Conservation (phyloP, 1,284 basidiomycete species). For the Trametes versicolor region DNA sequence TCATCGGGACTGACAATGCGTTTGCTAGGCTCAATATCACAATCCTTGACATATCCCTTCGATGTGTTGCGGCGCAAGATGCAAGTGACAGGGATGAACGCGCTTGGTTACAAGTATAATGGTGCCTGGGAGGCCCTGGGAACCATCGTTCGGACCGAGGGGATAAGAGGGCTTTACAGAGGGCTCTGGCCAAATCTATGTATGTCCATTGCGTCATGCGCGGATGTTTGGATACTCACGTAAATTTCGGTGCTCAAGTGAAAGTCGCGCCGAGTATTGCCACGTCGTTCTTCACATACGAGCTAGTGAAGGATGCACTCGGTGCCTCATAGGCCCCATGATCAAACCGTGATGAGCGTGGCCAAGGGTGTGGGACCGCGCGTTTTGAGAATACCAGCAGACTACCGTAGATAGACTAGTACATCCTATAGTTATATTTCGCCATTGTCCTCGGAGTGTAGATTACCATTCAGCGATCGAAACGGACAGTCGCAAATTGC, state of each 20-base stretch:
- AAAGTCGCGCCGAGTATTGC: constrained; percentile 94
- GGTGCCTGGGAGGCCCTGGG: constrained; percentile 83
- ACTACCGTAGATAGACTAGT: constrained; percentile 33
- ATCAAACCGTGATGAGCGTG: constrained; percentile 22
- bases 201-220: constrained; percentile 54
- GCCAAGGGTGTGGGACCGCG: constrained; percentile 14
- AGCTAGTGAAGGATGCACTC: constrained; percentile 64
- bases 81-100: constrained; percentile 92
- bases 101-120: constrained; percentile 72
- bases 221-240: constrained; percentile 23
- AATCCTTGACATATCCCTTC: constrained; percentile 95
- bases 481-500: constrained; percentile 9
- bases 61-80: constrained; percentile 95
- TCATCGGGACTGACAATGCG: constrained; percentile 8
- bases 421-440: constrained; percentile 24
- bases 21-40: constrained; percentile 78
- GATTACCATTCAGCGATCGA: constrained; percentile 22
- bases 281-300: constrained; percentile 85
- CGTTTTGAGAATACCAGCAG: constrained; percentile 21
- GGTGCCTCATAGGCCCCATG: constrained; percentile 45
- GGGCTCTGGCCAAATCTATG: constrained; percentile 93
- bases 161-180: constrained; percentile 80
- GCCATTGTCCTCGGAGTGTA: constrained; percentile 23
- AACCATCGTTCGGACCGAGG: constrained; percentile 79
- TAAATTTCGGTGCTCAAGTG: constrained; percentile 54